These are phyloP conservation scores for Aegilops sharonensis DNA, from an alignment of 176 grass and related monocot species.

Conservation along the genomic window DNA sequence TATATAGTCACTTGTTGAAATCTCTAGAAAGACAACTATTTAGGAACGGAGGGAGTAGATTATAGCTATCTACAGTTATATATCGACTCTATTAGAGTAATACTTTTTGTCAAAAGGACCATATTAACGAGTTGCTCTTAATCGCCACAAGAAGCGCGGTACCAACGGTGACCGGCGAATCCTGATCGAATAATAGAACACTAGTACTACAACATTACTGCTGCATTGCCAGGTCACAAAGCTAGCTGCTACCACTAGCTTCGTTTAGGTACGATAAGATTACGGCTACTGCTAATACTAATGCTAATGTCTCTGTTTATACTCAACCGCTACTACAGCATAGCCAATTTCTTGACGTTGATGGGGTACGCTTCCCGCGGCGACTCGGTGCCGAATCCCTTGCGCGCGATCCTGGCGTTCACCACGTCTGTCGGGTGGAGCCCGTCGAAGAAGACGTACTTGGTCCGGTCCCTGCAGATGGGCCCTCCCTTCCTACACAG, in stretches of 20 bases:
- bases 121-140: no score
- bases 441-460: constrained; percentile 69
- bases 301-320: not conserved
- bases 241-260: no score
- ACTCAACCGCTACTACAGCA: not conserved
- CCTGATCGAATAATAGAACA: not conserved
- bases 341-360: constrained; percentile 45
- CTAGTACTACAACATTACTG: not conserved
- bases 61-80: no score
- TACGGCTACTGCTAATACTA: not conserved
- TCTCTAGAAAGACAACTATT: no score
- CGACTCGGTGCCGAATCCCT: constrained; percentile 36
- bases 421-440: constrained; percentile 68
- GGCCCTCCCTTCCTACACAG: constrained; percentile 44
- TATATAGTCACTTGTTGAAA: no score
- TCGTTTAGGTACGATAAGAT: not conserved
- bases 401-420: constrained; percentile 47
- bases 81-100: no score
- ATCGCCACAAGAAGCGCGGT: not conserved
- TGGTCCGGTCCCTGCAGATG: constrained; percentile 42
- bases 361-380: constrained; percentile 46
- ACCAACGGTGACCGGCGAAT: not conserved
- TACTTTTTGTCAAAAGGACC: no score
- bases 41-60: no score
- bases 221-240: not conserved